A percentile compares a stretch with the other conserved stretches of the same genome.
These are phyloP conservation scores for Fusarium neocosmosporiellum DNA, from an alignment of 2,329 filamentous ascomycete genomes.

Conservation along the genomic window DNA sequence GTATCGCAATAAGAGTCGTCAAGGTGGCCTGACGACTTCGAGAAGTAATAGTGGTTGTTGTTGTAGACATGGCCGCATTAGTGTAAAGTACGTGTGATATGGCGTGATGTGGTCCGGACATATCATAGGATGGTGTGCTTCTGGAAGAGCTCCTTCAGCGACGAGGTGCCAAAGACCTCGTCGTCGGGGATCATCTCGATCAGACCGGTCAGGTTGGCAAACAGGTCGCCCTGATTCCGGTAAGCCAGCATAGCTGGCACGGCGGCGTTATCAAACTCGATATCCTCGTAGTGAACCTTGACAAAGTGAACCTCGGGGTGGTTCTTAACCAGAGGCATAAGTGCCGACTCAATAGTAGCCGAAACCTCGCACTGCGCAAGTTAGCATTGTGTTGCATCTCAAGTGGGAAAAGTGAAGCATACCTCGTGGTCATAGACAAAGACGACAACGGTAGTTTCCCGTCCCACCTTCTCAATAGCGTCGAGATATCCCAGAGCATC, in stretches of 20 bases:
- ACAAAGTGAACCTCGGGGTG: slow-evolving; percentile 84
- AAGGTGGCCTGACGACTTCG: slow-evolving; percentile 14
- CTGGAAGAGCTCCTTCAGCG: slow-evolving; percentile 64
- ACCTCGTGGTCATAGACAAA: slow-evolving; percentile 93
- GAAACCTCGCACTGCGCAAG: slow-evolving; percentile 78
- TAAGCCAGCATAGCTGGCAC: slow-evolving; percentile 93
- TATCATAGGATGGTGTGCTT: slow-evolving; percentile 64
- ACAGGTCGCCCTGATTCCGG: slow-evolving; percentile 85
- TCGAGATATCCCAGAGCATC: slow-evolving; percentile 95
- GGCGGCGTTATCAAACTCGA: slow-evolving; percentile 90
- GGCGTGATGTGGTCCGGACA: slow-evolving; percentile 16
- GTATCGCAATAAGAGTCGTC: slow-evolving; percentile 42
- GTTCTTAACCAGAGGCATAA: slow-evolving; percentile 78
- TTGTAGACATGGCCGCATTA: slow-evolving; percentile 45
- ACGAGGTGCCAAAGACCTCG: slow-evolving; percentile 66
- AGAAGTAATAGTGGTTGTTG: slow-evolving; percentile 19
- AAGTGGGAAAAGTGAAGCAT: slow-evolving; percentile 50
- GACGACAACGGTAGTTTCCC: slow-evolving; percentile 88
- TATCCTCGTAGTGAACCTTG: slow-evolving; percentile 90
- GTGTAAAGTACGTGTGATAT: slow-evolving; percentile 17
- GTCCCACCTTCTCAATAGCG: slow-evolving; percentile 88
- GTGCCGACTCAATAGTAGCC: slow-evolving; percentile 79
- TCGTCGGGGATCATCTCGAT: slow-evolving; percentile 85
- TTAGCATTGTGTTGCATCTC: slow-evolving; percentile 31
- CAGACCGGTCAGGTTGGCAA: slow-evolving; percentile 89